phyloP scores from a whole-genome alignment of 2,329 filamentous ascomycete genomes.

The Capronia coronata region DNA sequence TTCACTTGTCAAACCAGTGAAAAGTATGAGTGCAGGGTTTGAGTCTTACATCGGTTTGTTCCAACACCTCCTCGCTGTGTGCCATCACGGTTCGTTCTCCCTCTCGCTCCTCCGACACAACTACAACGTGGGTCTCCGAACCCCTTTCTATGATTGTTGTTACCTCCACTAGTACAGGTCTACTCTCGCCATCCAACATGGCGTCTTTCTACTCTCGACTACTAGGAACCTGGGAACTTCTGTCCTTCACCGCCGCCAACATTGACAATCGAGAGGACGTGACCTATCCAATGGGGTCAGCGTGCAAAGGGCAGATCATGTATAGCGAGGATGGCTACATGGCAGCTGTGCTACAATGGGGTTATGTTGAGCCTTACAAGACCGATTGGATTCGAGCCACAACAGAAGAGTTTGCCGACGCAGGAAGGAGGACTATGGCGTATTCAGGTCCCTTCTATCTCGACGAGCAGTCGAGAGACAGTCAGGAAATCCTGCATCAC shows the following conservation, averaged over 20 bases:
- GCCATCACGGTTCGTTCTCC: too few species aligned
- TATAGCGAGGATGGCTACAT: conserved; percentile 22
- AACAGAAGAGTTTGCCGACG: conserved; percentile 8
- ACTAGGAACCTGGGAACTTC: conserved; percentile 19
- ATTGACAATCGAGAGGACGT: conserved; percentile 10
- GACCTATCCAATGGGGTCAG: conserved; percentile 15
- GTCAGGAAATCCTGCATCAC: conserved; percentile 14
- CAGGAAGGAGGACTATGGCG: conserved; percentile 14
- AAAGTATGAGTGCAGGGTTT: too few species aligned
- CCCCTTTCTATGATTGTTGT: not conserved
- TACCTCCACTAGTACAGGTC: not conserved
- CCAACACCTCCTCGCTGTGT: too few species aligned
- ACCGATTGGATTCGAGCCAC: conserved; percentile 7
- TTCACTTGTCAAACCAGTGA: too few species aligned
- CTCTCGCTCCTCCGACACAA: too few species aligned
- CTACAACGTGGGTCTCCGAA: too few species aligned
- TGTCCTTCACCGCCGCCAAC: conserved; percentile 10
- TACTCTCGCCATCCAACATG: not conserved
- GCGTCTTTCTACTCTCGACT: conserved; percentile 14
- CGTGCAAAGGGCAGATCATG: conserved; percentile 21
- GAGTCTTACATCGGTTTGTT: too few species aligned
- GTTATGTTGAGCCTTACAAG: conserved; percentile 10
- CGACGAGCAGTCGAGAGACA: conserved; percentile 10
- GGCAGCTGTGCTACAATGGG: conserved; percentile 16
- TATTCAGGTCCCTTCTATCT: conserved; percentile 21